phyloP scores from a whole-genome alignment of 2,329 filamentous ascomycete genomes.

The Monilinia polystroma region DNA sequence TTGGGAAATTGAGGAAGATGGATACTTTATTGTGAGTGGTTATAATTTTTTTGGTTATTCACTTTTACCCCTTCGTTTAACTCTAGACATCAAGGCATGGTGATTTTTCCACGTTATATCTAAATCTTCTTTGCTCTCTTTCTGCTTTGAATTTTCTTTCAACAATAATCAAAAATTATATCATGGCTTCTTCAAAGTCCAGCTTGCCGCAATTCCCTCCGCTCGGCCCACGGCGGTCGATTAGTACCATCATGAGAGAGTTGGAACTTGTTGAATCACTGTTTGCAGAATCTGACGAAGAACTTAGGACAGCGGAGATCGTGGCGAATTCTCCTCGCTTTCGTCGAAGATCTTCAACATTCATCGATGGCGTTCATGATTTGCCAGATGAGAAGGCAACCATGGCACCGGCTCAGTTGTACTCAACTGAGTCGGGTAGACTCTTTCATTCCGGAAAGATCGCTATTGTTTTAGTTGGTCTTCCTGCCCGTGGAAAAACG shows the following conservation, averaged over 20 bases:
- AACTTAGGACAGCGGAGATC: conserved; percentile 70
- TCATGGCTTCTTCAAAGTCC: background rate
- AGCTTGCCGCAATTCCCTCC: background rate
- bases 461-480: conserved; percentile 93
- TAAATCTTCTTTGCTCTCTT: background rate
- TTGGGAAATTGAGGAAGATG: conserved; percentile 4
- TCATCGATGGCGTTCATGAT: conserved; percentile 96
- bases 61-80: conserved; percentile 15
- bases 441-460: conserved; percentile 97
- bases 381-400: conserved; percentile 67
- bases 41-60: background rate
- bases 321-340: conserved; percentile 88
- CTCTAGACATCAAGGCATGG: background rate
- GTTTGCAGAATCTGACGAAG: conserved; percentile 2
- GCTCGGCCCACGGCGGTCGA: background rate
- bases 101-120: background rate
- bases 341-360: conserved; percentile 89
- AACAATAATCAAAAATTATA: background rate
- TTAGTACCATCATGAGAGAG: background rate
- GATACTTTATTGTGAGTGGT: conserved; percentile 24
- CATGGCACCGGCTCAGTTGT: conserved; percentile 92
- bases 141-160: background rate
- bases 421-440: conserved; percentile 95
- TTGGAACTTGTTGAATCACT: background rate
- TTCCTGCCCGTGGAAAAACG: conserved; percentile 95